Evolutionary conservation across 164 flowering plant species (phyloP), one percentile per base, ranked within the genome.

Genomic region (Stephania cephalantha): DNA sequence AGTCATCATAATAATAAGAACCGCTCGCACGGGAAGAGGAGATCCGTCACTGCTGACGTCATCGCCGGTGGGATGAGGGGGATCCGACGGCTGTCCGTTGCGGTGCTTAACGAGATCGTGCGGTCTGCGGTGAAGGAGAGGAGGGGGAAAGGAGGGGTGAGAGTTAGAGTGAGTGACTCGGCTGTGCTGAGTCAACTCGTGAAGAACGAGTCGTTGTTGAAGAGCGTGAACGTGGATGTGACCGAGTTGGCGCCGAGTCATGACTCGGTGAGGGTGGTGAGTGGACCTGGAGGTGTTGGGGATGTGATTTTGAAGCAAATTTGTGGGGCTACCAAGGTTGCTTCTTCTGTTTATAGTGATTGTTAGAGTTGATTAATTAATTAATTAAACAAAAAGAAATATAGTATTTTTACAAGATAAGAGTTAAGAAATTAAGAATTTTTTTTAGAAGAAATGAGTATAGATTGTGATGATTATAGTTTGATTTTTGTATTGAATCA

Each of bases 41-140:
- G 5, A 58, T 15, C n/a, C 7, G 64, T 58, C 5, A 58, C 17
- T 2, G 64, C 91, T 12, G 86, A 78, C 31, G 73, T 88, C 7
- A 18, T 91, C n/a, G 77, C 84, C 81, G 98, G 98, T 10, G 97
- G 94, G 8, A 81, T 79, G 13, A 79, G 91, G 10, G 95, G 95
- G 4, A 76, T 90, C 1, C 81, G 98, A 55, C 76, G 95, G 20
- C 71, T 94, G 9, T 81, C 94, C 0, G 82, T 65, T 29, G 85
- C 87, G 0, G 82, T 89, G 88, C n/a, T 87, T 72, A 86, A 82
- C 1, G 93, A 89, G 68, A 93, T 93, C 6, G 97, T 86, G 1
- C 79, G 90, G 42, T 82, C 79, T 0, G 69, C 89, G 17, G 81
- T 81, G 29, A 68, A 88, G 17, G n/a, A 15, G 65, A 90, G 79